Conservation (phyloP, 441 rosid species). For the Brassica hybrid region DNA sequence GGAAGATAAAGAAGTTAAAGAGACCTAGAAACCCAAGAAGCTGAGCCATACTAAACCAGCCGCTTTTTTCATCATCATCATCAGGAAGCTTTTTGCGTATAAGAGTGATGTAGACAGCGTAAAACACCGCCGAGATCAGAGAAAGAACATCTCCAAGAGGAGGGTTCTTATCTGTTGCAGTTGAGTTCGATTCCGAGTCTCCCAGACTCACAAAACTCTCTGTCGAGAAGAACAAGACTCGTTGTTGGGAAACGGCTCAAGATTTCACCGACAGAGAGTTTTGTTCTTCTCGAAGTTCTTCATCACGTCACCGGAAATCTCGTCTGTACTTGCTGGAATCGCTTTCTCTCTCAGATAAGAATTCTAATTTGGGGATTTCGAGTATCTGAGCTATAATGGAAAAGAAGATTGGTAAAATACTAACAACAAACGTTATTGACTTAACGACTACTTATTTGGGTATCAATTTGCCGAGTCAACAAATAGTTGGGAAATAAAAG, state of each 20-base stretch:
- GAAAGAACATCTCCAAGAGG: slow-evolving; percentile 84
- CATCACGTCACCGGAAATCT: neutral
- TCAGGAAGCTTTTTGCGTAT: slow-evolving; percentile 83
- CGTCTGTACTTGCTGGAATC: neutral
- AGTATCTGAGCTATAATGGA: neutral
- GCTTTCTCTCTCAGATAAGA: neutral
- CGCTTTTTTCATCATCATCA: slow-evolving; percentile 69
- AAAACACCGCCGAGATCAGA: slow-evolving; percentile 72
- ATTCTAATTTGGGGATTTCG: neutral
- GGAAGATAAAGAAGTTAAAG: slow-evolving; percentile 77
- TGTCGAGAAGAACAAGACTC: too few relatives aligned
- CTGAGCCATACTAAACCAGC: slow-evolving; percentile 84
- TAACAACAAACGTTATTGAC: too few relatives aligned
- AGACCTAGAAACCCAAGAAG: slow-evolving; percentile 93
- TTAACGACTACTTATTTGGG: neutral
- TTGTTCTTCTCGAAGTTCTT: too few relatives aligned
- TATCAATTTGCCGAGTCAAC: too few relatives aligned
- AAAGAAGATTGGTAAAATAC: neutral
- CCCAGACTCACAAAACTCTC: slow-evolving; percentile 56
- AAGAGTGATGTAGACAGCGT: too few relatives aligned
- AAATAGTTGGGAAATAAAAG: neutral
- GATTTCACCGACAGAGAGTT: too few relatives aligned
- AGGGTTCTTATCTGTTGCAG: slow-evolving; percentile 63
- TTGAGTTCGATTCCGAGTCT: slow-evolving; percentile 59
- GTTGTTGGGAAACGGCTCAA: too few relatives aligned